phyloP scores from a whole-genome alignment of 768 basidiomycete genomes.

The Leccinum incarnatum region DNA sequence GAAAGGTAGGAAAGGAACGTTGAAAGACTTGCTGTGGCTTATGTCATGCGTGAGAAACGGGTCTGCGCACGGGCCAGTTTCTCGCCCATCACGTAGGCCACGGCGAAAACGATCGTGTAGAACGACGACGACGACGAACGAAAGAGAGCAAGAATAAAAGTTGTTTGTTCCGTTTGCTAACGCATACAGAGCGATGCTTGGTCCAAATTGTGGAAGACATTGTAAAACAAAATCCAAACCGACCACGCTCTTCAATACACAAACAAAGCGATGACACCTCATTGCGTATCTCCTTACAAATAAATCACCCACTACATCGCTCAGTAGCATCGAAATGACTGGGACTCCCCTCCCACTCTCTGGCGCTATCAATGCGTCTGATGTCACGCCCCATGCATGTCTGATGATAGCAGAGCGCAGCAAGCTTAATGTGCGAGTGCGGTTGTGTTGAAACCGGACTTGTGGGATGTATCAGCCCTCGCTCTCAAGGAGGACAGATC shows the following conservation, averaged over 20 bases:
- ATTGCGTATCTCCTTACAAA: background rate
- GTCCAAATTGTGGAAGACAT: constrained; percentile 75
- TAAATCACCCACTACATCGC: background rate
- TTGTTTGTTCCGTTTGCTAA: constrained; percentile 53
- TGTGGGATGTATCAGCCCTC: background rate
- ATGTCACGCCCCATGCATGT: background rate
- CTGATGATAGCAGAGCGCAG: background rate
- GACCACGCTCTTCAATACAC: constrained; percentile 41
- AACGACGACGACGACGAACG: constrained; percentile 31
- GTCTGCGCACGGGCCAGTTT: constrained; percentile 56
- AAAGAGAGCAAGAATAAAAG: constrained; percentile 33
- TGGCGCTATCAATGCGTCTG: background rate
- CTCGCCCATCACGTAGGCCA: constrained; percentile 25
- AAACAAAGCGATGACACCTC: constrained; percentile 30
- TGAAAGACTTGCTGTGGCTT: constrained; percentile 52
- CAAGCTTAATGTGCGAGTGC: too few relatives aligned
- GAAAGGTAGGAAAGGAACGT: constrained; percentile 32
- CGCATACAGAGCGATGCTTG: constrained; percentile 55
- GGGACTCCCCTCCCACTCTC: background rate
- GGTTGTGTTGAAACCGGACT: background rate
- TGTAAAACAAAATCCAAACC: constrained; percentile 65
- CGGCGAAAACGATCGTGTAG: constrained; percentile 24
- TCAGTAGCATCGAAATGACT: background rate
- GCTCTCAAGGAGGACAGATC: background rate
- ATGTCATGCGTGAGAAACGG: constrained; percentile 43